Evolutionary conservation across 352 stramenopile genomes (phyloP), one percentile per base, ranked within the genome.

Genomic region (Globisporangium nunn): DNA sequence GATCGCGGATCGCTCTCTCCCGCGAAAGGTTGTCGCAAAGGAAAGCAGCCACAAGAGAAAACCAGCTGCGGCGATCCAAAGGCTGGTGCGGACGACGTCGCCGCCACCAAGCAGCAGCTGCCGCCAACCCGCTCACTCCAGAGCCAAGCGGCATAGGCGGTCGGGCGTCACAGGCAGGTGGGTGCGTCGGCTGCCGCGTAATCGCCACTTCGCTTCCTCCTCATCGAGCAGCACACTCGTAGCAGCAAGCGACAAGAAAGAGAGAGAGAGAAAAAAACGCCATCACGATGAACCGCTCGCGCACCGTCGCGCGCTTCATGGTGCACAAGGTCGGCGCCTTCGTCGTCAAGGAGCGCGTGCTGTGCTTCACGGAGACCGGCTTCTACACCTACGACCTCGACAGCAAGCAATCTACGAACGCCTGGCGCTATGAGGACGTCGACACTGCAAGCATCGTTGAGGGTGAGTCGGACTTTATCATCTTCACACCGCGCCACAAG

Each of bases 261-360:
- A 23, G 30, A 43, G 7, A 28, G 14, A 35, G 33, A 47, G 17
- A 11, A 54, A 6, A 29, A 54, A 5, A 5, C n/a, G 6, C 33
- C 33, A 1, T 4, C 35, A 35, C 29, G 53, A 78, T 88, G 72
- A 75, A 85, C 66, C 73, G 66, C 60, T 78, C 81, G 56, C 71
- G 72, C 52, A 75, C 85, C 46, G 57, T 87, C 31, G 82, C 75
- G 56, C 82, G 82, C 56, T 93, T 87, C 63, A 89, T 91, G 80
- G 81, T 93, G 54, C 74, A 87, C 68, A 93, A 91, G 54, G 80
- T 93, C 52, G 80, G 80, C 56, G 86, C 71, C 60, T 92, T 92
- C 57, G 78, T 87, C 49, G 68, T 88, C n/a, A 93, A 93, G 58
- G 82, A 91, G 65, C 82, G 82, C 53, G 80, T 91, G 59, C 57